Percentiles rank a stretch among this genome's conserved stretches.
Conservation (phyloP, 495 filamentous ascomycete genomes). For the Penicillium cinerascens region DNA sequence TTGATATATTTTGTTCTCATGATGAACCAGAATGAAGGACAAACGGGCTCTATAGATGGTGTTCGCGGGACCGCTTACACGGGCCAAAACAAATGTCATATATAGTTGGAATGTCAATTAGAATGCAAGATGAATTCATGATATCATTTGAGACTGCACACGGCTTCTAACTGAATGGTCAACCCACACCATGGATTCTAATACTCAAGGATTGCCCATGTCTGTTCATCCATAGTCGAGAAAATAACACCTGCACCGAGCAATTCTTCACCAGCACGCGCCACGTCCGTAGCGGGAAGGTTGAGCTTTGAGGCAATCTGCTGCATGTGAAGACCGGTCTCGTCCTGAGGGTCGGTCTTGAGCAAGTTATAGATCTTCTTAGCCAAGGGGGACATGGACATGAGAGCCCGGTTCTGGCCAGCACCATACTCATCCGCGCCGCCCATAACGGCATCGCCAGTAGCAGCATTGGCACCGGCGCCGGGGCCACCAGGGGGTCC, state of each 20-base stretch:
- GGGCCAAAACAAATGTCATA: background rate
- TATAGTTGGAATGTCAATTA: background rate
- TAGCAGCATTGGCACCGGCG: constrained; percentile 21
- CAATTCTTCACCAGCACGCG: constrained; percentile 74
- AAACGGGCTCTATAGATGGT: background rate
- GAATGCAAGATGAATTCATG: constrained; percentile 24
- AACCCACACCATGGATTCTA: constrained; percentile 20
- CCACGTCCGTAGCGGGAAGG: constrained; percentile 64
- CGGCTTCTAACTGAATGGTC: constrained; percentile 5
- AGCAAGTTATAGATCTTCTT: constrained; percentile 66
- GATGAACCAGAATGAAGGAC: background rate
- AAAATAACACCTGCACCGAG: constrained; percentile 70
- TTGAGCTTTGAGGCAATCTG: constrained; percentile 61
- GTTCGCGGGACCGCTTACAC: background rate
- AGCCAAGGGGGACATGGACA: constrained; percentile 52
- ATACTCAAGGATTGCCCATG: constrained; percentile 68
- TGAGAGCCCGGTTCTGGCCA: constrained; percentile 34
- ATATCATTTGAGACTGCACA: constrained; percentile 26
- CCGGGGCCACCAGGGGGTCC: constrained; percentile 53
- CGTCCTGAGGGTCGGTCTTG: constrained; percentile 58
- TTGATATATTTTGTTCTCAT: background rate
- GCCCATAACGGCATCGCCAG: constrained; percentile 39
- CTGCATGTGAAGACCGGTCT: constrained; percentile 78
- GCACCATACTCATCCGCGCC: constrained; percentile 35
- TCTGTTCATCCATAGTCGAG: constrained; percentile 84